Evolutionary conservation across 345 rosid genomes (phyloP).

Genomic region (Lagerstroemia speciosa): DNA sequence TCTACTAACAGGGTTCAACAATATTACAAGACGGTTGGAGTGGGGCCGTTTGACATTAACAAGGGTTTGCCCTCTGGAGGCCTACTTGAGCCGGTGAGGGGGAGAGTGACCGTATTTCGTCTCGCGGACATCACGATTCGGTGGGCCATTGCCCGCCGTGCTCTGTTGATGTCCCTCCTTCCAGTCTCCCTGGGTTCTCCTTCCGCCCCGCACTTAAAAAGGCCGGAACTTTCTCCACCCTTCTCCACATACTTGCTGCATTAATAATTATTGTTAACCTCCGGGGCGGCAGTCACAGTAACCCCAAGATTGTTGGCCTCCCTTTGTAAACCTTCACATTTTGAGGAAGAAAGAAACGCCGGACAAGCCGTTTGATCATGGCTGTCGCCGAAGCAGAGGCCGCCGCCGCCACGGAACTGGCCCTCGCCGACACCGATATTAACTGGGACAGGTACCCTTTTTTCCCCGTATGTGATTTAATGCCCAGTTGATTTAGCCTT

Average conservation of each 20-base stretch:
- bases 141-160: not conserved
- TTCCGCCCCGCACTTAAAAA: not conserved
- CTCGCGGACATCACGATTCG: too few relatives aligned
- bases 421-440: slow-evolving; percentile 53
- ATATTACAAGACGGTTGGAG: too few relatives aligned
- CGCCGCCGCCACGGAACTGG: slow-evolving; percentile 19
- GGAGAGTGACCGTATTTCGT: too few relatives aligned
- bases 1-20: too few relatives aligned
- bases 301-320: not conserved
- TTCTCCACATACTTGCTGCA: not conserved
- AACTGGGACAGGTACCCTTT: slow-evolving; percentile 43
- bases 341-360: not conserved
- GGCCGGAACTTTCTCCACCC: slow-evolving; percentile 16
- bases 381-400: slow-evolving; percentile 30
- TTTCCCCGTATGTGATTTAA: not conserved
- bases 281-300: not conserved
- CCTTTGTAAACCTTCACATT: too few relatives aligned
- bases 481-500: not conserved
- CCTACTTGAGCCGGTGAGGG: too few relatives aligned
- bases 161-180: not conserved
- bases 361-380: slow-evolving; percentile 7
- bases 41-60: too few relatives aligned
- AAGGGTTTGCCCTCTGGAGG: too few relatives aligned
- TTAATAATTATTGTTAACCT: not conserved
- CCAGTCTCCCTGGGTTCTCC: not conserved